Evolutionary conservation across 768 basidiomycete genomes (phyloP).

Genomic region (Lactifluus echinatus): DNA sequence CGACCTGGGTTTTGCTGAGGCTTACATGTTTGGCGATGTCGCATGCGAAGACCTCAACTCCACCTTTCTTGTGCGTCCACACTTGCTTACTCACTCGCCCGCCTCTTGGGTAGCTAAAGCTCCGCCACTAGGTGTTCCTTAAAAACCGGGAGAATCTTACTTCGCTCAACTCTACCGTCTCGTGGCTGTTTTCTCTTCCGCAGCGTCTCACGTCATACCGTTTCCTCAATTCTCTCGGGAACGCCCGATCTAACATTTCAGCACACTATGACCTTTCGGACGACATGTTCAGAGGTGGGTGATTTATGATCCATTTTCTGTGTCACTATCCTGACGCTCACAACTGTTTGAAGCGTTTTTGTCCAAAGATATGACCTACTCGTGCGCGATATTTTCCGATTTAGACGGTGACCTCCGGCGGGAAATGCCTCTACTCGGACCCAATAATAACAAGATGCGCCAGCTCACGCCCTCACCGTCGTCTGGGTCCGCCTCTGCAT

Average conservation of each 20-base stretch:
- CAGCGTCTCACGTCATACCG: conserved; percentile 5
- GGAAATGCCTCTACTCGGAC: not conserved
- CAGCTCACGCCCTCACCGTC: not conserved
- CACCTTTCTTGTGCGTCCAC: conserved; percentile 10
- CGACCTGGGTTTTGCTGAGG: conserved; percentile 22
- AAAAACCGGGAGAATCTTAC: conserved; percentile 12
- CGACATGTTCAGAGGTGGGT: conserved; percentile 29
- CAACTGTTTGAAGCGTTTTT: not conserved
- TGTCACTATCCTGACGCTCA: not conserved
- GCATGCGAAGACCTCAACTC: conserved; percentile 15
- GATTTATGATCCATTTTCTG: not conserved
- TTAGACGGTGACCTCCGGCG: conserved; percentile 1
- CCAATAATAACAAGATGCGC: not conserved
- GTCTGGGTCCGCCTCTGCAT: not conserved
- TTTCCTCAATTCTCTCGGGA: conserved; percentile 16
- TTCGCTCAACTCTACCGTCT: conserved; percentile 15
- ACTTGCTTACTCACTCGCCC: not conserved
- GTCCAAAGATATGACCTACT: conserved; percentile 3
- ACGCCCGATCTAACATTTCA: conserved; percentile 23
- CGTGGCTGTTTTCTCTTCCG: conserved; percentile 9
- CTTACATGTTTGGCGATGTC: conserved; percentile 23
- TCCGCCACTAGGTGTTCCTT: not conserved
- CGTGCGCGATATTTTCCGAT: not conserved
- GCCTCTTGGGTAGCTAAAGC: not conserved
- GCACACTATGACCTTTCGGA: conserved; percentile 37